Evolutionary conservation across 306 rosid species (phyloP).

Genomic region (Malus sylvestris): DNA sequence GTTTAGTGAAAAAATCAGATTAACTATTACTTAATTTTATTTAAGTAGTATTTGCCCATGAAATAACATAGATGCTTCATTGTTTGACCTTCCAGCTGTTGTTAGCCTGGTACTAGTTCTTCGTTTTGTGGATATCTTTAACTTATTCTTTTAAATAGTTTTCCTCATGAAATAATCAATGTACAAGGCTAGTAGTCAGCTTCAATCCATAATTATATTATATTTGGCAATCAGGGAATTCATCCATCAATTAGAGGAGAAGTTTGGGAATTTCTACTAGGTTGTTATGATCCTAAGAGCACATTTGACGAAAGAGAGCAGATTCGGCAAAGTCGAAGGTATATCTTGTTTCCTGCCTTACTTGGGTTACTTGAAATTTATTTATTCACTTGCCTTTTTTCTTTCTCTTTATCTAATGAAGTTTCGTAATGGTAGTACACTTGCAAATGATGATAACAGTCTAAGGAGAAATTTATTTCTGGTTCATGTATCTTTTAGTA

Average conservation of each 20-base stretch:
- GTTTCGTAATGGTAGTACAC: neutral
- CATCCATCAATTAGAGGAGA: constrained; percentile 98
- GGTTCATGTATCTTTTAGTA: neutral
- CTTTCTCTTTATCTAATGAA: neutral
- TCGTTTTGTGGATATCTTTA: neutral
- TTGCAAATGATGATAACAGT: neutral
- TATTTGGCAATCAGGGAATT: constrained; percentile 55
- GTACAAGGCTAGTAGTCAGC: neutral
- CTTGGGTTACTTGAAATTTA: neutral
- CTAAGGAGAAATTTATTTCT: neutral
- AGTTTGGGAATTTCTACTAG: constrained; percentile 98
- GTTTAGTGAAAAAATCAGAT: neutral
- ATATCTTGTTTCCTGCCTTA: constrained; percentile 12
- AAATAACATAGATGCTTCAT: neutral
- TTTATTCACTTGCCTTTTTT: neutral
- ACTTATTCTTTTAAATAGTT: neutral
- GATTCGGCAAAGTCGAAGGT: constrained; percentile 70
- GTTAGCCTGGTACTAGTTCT: neutral
- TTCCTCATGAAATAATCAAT: neutral
- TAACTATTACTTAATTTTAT: neutral
- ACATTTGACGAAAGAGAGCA: constrained; percentile 89
- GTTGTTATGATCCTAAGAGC: constrained; percentile 79
- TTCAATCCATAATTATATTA: constrained; percentile 4
- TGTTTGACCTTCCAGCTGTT: neutral
- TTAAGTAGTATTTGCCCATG: neutral